Conservation (phyloP, 2,329 filamentous ascomycete genomes). For the Fusarium udum region DNA sequence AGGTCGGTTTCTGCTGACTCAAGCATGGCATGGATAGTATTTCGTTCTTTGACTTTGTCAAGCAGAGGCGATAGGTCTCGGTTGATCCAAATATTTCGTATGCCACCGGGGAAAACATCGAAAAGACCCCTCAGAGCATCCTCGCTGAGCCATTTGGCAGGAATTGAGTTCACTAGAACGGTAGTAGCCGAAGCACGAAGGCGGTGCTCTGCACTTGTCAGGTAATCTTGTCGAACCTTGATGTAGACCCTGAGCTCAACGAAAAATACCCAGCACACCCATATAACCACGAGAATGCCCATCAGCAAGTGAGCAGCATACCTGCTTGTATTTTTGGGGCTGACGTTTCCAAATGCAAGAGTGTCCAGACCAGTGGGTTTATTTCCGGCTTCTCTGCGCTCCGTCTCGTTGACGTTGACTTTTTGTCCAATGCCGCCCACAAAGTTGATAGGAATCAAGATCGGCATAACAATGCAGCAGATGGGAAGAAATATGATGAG, state of each 20-base stretch:
- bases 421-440: conserved; percentile 72
- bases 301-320: conserved; percentile 88
- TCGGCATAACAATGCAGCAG: no score
- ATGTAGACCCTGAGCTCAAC: conserved; percentile 87
- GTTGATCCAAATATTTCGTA: conserved; percentile 97
- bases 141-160: conserved; percentile 86
- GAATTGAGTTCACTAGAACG: conserved; percentile 90
- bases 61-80: conserved; percentile 84
- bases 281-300: conserved; percentile 79
- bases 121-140: conserved; percentile 85
- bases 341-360: conserved; percentile 89
- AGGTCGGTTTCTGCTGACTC: conserved; percentile 87
- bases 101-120: conserved; percentile 94
- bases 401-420: no score
- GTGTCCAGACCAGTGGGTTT: conserved; percentile 78
- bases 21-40: conserved; percentile 74
- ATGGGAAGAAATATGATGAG: no score
- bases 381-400: no score
- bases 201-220: conserved; percentile 94
- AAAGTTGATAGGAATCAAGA: conserved; percentile 86
- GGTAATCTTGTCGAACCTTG: conserved; percentile 90
- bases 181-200: conserved; percentile 94
- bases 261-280: conserved; percentile 89
- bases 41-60: conserved; percentile 82
- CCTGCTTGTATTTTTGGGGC: conserved; percentile 68